Base-by-base conservation (phyloP, 495 filamentous ascomycete species). In the Pseudevernia furfuracea region DNA sequence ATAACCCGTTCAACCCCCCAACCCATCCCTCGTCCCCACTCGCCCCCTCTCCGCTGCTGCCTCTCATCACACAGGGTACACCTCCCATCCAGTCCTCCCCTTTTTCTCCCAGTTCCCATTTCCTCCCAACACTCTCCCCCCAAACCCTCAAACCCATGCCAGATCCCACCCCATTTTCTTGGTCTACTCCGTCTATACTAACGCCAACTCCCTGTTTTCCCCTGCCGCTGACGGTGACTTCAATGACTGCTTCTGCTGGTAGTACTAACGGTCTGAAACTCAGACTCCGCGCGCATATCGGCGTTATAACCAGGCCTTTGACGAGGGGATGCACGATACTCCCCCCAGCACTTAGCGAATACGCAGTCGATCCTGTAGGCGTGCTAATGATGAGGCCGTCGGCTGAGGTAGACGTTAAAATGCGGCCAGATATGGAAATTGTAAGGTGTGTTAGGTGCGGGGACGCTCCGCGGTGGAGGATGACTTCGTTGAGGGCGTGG, bases 341-440 rank as follows among this genome's bases (percentile, higher is more conserved):
- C n/a, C 94, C 94, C 17, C 94, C 94, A 11, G 86, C 87, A 68
- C 86, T 90, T n/a, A 98, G 81, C 32, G 86, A 92, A 78, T 97
- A 98, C 2, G 94, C 95, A 0, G 94, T 98, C 62, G 89, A 93
- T 8, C 94, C 94, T 0, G 94, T 98, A 0, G 94, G 94, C 0
- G 94, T 96, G 37, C 86, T 89, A 53, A 97, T 86, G 48, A 98
- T 91, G 68, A 98, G 93, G 59, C 94, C 94, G 70, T 98, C 94
- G 1, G 92, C 91, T 34, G 97, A 91, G 0, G 89, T 91, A 69
- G 95, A 90, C 6, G 94, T 98, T 30, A 98, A 78, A 68, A 91
- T 91, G 58, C 90, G 86, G 14, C 86, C 85, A 64, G 89, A 90
- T 43, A 97, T 84, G 71, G 82, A 94, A 46, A 98, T 87, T 65